Evolutionary conservation across 1,139 yeast species (phyloP), one percentile per base, ranked within the genome.

Genomic region (Suhomyces taliae): DNA sequence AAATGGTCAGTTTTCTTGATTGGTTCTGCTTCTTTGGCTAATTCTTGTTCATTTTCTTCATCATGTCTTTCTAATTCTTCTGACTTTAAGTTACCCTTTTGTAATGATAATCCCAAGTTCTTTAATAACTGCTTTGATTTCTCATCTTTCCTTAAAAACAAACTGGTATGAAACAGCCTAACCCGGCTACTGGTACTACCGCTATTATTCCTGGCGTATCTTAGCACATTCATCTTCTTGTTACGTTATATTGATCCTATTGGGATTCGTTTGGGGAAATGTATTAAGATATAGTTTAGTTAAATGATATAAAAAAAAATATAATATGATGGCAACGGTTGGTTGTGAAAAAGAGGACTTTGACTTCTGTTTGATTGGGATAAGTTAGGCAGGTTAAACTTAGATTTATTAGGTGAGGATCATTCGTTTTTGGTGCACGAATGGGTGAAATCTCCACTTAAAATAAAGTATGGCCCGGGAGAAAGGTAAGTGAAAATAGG

Each of bases 111-210:
- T 3, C 71, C 72, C 40, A 69, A 56, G 39, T 55, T 58, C 51
- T 64, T 64, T 43, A 69, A 60, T 34, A 60, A 54, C 44, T 63
- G 63, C 43, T 64, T 65, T 32, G 64, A 55, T 42, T 66, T 65
- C 41, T 65, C 69, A 50, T 62, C 69, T 44, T 52, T 54, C 40
- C 39, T 34, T 31, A 46, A 19, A 8, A 34, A 26, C 11, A 46
- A 9, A 27, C 44, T 39, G 29, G 35, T 29, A 27, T 47, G 47
- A 27, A 47, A 31, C 34, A 27, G 34, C 43, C 49, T 35, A 12
- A 29, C 32, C 6, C 6, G 24, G 24, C 24, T 4, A 19, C 24
- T 19, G 6, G 4, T 6, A 4, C 24, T 19, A 19, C 24, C 24
- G 6, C 24, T 19, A 19, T 19, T 19, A 19, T 4, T 19, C 24